Base-by-base conservation (phyloP, 2,329 filamentous ascomycete genomes). In the Lojkania enalia region DNA sequence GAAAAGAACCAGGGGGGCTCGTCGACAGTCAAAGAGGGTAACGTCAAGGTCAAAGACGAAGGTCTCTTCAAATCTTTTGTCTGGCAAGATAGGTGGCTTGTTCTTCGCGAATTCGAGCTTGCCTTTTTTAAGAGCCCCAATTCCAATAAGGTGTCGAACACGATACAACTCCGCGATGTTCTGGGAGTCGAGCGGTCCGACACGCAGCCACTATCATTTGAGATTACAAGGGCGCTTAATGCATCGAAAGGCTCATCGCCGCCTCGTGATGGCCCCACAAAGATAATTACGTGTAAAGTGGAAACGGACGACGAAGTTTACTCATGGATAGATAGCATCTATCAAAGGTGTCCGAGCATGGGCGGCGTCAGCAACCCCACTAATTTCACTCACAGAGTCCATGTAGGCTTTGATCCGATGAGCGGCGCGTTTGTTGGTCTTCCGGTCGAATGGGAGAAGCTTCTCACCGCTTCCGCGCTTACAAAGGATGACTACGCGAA, bases 401-500 rank as follows among this genome's bases (percentile, higher is more conserved):
- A 99, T 69, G 94, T 99, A 55, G 94, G 94, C 48, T 99, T 97
- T 66, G 94, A 99, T 67, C 90, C 92, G 19, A 86, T 90, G 60
- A 96, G 90, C 2, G 94, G 94, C 53, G 90, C 94, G 57, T 99
- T 99, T 63, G 90, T 95, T 36, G 94, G 94, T 29, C 73, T 99
- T 57, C 94, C 94, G 1, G 86, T 90, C 4, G 94, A 99, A 75
- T 99, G 94, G 94, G 94, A 95, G 65, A 95, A 95, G 71, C 79
- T 99, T 39, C 79, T 99, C 56, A 97, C 94, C 63, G 91, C 90
- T 6, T 97, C 94, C 2, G 94, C 94, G 46, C 94, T 99, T 63
- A 97, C 94, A 48, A 96, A 96, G 72, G 94, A 99, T 63, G 94
- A 99, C 69, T 97, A 97, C 72, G 90, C 95, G 73, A 91, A 94